Percentiles rank a stretch among this genome's conserved stretches.
Evolutionary conservation across 331 rosid genomes (phyloP).

Genomic region (Malus hybrid): DNA sequence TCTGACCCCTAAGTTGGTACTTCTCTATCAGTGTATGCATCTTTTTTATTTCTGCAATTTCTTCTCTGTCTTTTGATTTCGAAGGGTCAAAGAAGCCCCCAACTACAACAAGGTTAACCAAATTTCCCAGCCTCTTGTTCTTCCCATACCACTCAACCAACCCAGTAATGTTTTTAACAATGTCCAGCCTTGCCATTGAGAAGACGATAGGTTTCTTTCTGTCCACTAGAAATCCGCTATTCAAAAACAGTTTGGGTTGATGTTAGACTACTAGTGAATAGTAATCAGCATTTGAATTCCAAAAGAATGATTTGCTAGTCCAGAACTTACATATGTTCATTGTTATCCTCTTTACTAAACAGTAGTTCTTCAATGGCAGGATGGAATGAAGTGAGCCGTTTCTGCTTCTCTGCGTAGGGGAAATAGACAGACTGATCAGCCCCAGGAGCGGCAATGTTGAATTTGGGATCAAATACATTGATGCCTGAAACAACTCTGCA

Average conservation of each 20-base stretch:
- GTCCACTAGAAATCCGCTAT: conserved; percentile 68
- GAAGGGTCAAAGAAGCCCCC: conserved; percentile 96
- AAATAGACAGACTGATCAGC: conserved; percentile 81
- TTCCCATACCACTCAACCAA: conserved; percentile 77
- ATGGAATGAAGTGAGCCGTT: conserved; percentile 42
- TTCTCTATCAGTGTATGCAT: conserved; percentile 65
- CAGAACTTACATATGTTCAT: conserved; percentile 60
- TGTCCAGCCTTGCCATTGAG: conserved; percentile 92
- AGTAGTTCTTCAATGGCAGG: conserved; percentile 79
- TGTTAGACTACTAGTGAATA: neutral
- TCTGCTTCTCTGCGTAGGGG: conserved; percentile 51
- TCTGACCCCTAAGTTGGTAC: conserved; percentile 68
- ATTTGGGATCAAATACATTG: conserved; percentile 84
- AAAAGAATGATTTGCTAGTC: neutral
- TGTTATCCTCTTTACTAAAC: conserved; percentile 49
- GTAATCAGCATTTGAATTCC: neutral
- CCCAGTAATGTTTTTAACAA: conserved; percentile 75
- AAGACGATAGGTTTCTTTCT: conserved; percentile 75
- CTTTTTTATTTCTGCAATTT: conserved; percentile 66
- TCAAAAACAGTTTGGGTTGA: neutral
- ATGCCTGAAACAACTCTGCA: conserved; percentile 93
- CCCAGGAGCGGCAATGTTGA: conserved; percentile 92
- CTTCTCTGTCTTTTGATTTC: conserved; percentile 87
- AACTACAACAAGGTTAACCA: conserved; percentile 84
- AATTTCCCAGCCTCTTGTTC: conserved; percentile 57